A percentile compares a stretch with the other conserved stretches of the same genome.
phyloP scores from a whole-genome alignment of 352 stramenopile species.

The Phytophthora capsici region DNA sequence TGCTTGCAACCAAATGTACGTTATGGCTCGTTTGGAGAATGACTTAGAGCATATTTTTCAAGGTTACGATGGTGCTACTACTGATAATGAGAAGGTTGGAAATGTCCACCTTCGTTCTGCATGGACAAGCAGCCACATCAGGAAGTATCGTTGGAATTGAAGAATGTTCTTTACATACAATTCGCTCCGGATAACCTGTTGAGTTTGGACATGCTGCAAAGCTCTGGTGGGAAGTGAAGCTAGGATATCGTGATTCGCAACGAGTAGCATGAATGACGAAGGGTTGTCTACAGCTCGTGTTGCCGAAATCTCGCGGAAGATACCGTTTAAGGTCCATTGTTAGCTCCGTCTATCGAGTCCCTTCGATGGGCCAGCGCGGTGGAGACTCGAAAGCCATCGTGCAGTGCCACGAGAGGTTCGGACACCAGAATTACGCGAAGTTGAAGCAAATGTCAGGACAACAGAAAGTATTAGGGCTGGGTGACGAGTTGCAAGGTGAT shows the following conservation, averaged over 20 bases:
- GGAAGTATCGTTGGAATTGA: background rate
- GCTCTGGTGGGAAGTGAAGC: conserved; percentile 1
- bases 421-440: conserved; percentile 2
- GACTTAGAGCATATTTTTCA: too few species aligned
- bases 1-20: too few species aligned
- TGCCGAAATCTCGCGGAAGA: conserved; percentile 4
- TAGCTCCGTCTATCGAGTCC: background rate
- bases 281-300: background rate
- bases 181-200: conserved; percentile 18
- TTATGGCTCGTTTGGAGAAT: too few species aligned
- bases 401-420: conserved; percentile 10
- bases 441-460: conserved; percentile 10
- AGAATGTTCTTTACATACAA: conserved; percentile 5
- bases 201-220: conserved; percentile 4
- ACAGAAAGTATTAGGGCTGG: background rate
- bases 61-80: too few species aligned
- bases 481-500: background rate
- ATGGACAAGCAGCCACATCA: too few species aligned
- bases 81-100: too few species aligned
- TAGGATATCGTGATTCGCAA: background rate
- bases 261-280: conserved; percentile 8
- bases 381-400: background rate
- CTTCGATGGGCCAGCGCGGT: background rate
- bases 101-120: too few species aligned
- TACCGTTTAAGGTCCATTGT: conserved; percentile 5